Evolutionary conservation across 768 basidiomycete species (phyloP).

Genomic region (Phanerodontia chrysosporium): DNA sequence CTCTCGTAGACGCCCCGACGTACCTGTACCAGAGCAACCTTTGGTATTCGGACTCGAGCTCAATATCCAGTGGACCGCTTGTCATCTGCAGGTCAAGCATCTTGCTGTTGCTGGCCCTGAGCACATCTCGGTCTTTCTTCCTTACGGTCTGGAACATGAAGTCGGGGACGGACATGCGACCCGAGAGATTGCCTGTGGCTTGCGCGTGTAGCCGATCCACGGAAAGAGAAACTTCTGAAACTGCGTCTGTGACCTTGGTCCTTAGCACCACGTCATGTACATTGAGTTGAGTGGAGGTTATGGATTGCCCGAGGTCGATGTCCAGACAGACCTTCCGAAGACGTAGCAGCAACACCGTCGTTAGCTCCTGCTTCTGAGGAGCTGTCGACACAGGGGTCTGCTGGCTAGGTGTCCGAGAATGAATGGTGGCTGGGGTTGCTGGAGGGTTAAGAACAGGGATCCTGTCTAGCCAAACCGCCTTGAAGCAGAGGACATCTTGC

Average conservation of each 20-base stretch:
- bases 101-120: slow-evolving; percentile 32
- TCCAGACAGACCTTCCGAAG: slow-evolving; percentile 70
- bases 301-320: slow-evolving; percentile 83
- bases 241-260: slow-evolving; percentile 57
- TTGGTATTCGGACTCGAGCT: slow-evolving; percentile 74
- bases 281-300: slow-evolving; percentile 65
- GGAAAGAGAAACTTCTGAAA: slow-evolving; percentile 63
- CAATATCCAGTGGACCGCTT: slow-evolving; percentile 61
- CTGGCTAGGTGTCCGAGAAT: slow-evolving; percentile 16
- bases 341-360: slow-evolving; percentile 62
- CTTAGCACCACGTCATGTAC: slow-evolving; percentile 60
- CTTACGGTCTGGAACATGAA: slow-evolving; percentile 75
- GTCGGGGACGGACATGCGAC: slow-evolving; percentile 59
- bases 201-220: slow-evolving; percentile 48
- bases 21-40: slow-evolving; percentile 73
- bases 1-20: slow-evolving; percentile 17
- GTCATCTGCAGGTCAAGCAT: slow-evolving; percentile 76
- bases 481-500: slow-evolving; percentile 92
- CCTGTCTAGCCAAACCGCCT: slow-evolving; percentile 90
- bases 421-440: slow-evolving; percentile 21
- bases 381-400: slow-evolving; percentile 11
- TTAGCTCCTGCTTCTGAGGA: slow-evolving; percentile 41
- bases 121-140: slow-evolving; percentile 39
- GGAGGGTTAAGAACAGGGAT: slow-evolving; percentile 68
- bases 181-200: slow-evolving; percentile 71